Evolutionary conservation across 768 basidiomycete genomes (phyloP), one percentile per base, ranked within the genome.

Genomic region (Termitomyces sp.): DNA sequence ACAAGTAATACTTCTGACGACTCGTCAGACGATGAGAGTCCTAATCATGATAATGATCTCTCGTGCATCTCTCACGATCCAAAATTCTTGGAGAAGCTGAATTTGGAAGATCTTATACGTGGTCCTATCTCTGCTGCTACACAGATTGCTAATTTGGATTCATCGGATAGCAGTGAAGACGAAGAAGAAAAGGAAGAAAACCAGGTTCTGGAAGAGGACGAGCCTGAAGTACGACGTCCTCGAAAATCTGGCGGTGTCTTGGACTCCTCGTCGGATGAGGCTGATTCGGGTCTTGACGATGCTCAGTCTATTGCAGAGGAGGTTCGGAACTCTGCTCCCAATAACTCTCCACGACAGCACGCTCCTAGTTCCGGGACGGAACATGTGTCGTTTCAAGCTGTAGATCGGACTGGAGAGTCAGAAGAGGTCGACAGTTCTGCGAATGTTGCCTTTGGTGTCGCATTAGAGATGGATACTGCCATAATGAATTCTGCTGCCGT

Each of bases 161-260:
- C 75, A 13, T 74, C 74, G 57, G 79, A 77, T 50, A 75, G 72
- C 16, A 74, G 75, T 40, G 73, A 75, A 16, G 79, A 79, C 30
- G 56, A 56, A 47, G 77, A 79, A 23, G 69, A 75, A 33, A 79
- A 78, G 28, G 47, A 40, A n/a, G 77, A 79, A 23, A 68, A 75
- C 35, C 72, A 68, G 54, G 62, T 66, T 64, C 65, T 71, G 55
- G 75, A 69, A 60, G 75, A 77, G 61, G 69, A 78, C 35, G 66
- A 72, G 26, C 58, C 55, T 26, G 58, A 63, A 32, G 32, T 63
- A 55, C 54, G 72, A 64, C 66, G 72, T 72, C 36, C 70, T 68
- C 30, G 72, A 64, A 68, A 71, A 53, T 47, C 48, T 40, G 33
- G 32, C 62, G 56, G 51, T 62, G 58, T 60, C 32, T 35, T 50